These are phyloP conservation scores for Eucalyptus decipiens DNA, from an alignment of 345 rosid genomes.

Conservation along the genomic window DNA sequence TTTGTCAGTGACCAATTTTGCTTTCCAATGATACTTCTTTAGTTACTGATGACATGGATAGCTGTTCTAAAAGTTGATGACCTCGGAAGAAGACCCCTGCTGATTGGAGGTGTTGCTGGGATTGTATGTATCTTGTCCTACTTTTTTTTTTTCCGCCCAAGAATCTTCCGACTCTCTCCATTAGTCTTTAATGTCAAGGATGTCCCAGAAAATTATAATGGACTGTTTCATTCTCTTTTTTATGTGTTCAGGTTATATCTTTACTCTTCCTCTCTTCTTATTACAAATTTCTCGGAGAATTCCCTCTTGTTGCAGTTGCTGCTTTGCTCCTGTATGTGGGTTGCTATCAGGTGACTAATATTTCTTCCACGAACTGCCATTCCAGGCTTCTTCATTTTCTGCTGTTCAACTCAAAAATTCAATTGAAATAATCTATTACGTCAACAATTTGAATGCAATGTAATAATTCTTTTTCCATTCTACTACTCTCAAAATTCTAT, in stretches of 20 bases:
- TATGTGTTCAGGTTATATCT: slow-evolving; percentile 47
- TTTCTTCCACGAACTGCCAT: not conserved
- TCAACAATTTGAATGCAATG: not conserved
- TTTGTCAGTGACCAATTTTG: not conserved
- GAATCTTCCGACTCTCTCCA: not conserved
- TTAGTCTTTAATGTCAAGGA: not conserved
- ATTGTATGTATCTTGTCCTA: slow-evolving; percentile 33
- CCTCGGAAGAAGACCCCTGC: slow-evolving; percentile 87
- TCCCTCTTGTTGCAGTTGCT: slow-evolving; percentile 65
- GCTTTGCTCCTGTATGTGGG: slow-evolving; percentile 91
- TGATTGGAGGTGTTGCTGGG: slow-evolving; percentile 90
- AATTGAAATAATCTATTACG: not conserved
- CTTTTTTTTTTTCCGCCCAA: not conserved
- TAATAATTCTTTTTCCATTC: not conserved
- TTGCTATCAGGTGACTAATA: slow-evolving; percentile 69
- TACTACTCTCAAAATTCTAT: not conserved
- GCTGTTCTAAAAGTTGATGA: slow-evolving; percentile 87
- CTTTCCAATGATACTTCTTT: not conserved
- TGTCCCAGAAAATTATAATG: not conserved
- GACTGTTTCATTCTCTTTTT: not conserved
- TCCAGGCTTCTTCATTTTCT: not conserved
- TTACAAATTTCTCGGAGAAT: slow-evolving; percentile 60
- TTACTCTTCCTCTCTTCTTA: slow-evolving; percentile 78
- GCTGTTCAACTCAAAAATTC: not conserved
- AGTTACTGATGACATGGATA: slow-evolving; percentile 83